These are phyloP conservation scores for Lipomyces chichibuensis DNA, from an alignment of 805 yeast species.

Conservation along the genomic window DNA sequence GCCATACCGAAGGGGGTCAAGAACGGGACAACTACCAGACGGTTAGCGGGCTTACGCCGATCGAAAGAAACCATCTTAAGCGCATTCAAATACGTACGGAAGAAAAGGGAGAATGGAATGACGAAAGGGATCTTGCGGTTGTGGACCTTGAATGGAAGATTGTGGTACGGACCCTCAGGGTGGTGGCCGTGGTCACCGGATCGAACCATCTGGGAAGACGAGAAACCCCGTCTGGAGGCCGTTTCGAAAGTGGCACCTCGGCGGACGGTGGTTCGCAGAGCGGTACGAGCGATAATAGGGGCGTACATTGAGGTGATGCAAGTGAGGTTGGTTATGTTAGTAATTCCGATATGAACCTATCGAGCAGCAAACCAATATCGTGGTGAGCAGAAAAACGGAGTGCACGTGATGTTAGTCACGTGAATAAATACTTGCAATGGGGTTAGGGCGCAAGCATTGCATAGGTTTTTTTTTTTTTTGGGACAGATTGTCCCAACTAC, in stretches of 20 bases:
- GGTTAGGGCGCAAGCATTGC: neutral
- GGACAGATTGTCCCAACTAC: neutral
- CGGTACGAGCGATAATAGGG: conserved; percentile 24
- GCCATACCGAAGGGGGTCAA: conserved; percentile 37
- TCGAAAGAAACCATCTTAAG: neutral
- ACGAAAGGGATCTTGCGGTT: conserved; percentile 62
- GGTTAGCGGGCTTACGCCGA: conserved; percentile 1
- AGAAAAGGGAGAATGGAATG: conserved; percentile 30
- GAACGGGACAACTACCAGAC: conserved; percentile 29
- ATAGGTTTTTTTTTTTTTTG: neutral
- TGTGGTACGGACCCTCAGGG: conserved; percentile 84
- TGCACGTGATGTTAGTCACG: neutral
- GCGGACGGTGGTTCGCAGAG: conserved; percentile 22
- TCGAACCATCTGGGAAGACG: conserved; percentile 46
- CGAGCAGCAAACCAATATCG: neutral
- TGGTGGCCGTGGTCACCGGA: conserved; percentile 50
- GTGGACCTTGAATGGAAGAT: conserved; percentile 93
- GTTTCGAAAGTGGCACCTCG: conserved; percentile 19
- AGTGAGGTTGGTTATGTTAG: neutral
- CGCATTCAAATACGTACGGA: conserved; percentile 20
- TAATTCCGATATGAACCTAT: neutral
- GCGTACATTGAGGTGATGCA: conserved; percentile 22
- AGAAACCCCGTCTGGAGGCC: conserved; percentile 41
- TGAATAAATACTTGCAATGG: neutral
- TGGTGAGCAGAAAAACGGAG: neutral